Percentiles rank a stretch among this genome's conserved stretches.
These are phyloP conservation scores for Euphorbia celastroides DNA, from an alignment of 441 rosid genomes.

Conservation along the genomic window DNA sequence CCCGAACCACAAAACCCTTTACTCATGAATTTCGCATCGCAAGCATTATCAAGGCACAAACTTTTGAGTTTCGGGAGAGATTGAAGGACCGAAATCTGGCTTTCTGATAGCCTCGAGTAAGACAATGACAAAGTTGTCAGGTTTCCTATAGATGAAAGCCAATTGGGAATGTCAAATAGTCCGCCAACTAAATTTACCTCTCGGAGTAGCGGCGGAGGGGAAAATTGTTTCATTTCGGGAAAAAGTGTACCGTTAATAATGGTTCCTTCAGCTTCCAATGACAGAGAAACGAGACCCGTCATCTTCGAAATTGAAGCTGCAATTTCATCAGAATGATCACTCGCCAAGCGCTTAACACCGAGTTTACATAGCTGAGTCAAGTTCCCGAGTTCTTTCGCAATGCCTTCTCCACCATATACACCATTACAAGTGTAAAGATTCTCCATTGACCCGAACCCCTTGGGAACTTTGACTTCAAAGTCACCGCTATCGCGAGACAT, in stretches of 20 bases:
- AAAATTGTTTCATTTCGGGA: slow-evolving; percentile 12
- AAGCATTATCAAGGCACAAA: background rate
- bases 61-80: slow-evolving; percentile 13
- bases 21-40: background rate
- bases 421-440: slow-evolving; percentile 16
- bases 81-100: slow-evolving; percentile 11
- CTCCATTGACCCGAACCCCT: slow-evolving; percentile 5
- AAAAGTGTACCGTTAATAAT: background rate
- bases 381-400: slow-evolving; percentile 15
- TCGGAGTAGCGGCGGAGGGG: slow-evolving; percentile 16
- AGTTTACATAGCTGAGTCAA: slow-evolving; percentile 6
- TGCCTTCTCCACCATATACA: slow-evolving; percentile 20
- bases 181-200: background rate
- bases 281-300: slow-evolving; percentile 4
- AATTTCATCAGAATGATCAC: slow-evolving; percentile 17
- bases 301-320: slow-evolving; percentile 10
- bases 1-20: slow-evolving; percentile 15
- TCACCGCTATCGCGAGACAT: background rate
- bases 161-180: slow-evolving; percentile 16
- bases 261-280: slow-evolving; percentile 1
- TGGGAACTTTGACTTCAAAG: slow-evolving; percentile 17
- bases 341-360: slow-evolving; percentile 5
- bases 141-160: slow-evolving; percentile 18
- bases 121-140: background rate
- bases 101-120: background rate